phyloP scores from a whole-genome alignment of 441 rosid species.

The Viola pubescens region DNA sequence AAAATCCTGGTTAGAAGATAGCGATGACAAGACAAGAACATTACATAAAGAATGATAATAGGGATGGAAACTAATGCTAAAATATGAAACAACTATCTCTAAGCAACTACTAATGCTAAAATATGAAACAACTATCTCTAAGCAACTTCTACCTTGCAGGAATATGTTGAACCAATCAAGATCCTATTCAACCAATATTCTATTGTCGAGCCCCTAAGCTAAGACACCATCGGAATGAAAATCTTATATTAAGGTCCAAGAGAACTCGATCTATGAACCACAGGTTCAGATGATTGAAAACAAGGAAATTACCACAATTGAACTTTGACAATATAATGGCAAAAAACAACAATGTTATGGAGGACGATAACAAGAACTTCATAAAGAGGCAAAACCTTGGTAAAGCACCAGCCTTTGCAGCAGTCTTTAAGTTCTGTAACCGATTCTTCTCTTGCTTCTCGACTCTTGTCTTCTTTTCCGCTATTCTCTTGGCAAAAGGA shows the following conservation, averaged over 20 bases:
- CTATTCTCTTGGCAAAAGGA: conserved; percentile 76
- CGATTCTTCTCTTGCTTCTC: conserved; percentile 72
- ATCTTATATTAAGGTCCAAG: background rate
- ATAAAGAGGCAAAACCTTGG: conserved; percentile 54
- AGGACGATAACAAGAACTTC: background rate
- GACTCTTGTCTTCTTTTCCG: conserved; percentile 69
- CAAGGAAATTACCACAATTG: background rate
- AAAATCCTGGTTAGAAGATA: too few relatives aligned
- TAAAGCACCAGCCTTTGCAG: conserved; percentile 70
- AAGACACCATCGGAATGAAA: background rate
- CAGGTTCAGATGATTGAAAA: background rate
- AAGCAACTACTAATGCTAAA: background rate
- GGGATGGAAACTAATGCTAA: background rate
- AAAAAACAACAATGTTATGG: background rate
- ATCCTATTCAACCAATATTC: too few relatives aligned
- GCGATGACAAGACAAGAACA: background rate
- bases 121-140: too few relatives aligned
- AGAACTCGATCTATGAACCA: background rate
- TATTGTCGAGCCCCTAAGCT: too few relatives aligned
- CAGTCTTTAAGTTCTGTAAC: conserved; percentile 65
- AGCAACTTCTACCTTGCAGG: too few relatives aligned
- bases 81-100: too few relatives aligned
- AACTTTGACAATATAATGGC: background rate
- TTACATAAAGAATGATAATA: background rate
- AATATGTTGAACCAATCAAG: too few relatives aligned